These are phyloP conservation scores for Solanum tacnaense DNA, from an alignment of 257 asterid genomes.

Conservation along the genomic window DNA sequence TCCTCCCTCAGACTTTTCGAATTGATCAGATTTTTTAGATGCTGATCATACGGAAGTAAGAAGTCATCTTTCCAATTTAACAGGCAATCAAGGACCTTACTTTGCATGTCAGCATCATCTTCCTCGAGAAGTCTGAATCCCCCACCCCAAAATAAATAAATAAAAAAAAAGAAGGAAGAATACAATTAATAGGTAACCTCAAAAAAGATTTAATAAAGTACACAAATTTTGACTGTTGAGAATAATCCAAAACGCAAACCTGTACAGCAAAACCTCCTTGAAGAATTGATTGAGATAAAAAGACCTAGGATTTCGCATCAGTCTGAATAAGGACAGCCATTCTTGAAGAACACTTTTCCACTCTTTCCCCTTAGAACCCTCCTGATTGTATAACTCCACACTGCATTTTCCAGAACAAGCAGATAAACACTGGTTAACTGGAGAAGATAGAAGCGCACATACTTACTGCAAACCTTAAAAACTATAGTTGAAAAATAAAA, in stretches of 20 bases:
- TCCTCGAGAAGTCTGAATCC: slow-evolving; percentile 70
- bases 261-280: slow-evolving; percentile 59
- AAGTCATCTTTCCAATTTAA: slow-evolving; percentile 80
- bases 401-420: slow-evolving; percentile 22
- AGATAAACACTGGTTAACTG: not conserved
- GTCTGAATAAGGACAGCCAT: slow-evolving; percentile 67
- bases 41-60: slow-evolving; percentile 57
- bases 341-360: slow-evolving; percentile 68
- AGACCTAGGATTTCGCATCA: slow-evolving; percentile 61
- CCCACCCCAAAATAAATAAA: not conserved
- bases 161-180: not conserved
- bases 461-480: not conserved
- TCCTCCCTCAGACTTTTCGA: slow-evolving; percentile 63
- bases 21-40: slow-evolving; percentile 62
- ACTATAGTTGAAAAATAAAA: not conserved
- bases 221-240: not conserved
- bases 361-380: slow-evolving; percentile 46
- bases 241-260: slow-evolving; percentile 31
- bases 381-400: slow-evolving; percentile 26
- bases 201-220: not conserved
- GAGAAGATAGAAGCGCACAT: not conserved
- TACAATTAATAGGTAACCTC: not conserved
- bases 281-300: slow-evolving; percentile 42
- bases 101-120: slow-evolving; percentile 79
- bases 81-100: slow-evolving; percentile 80